phyloP scores from a whole-genome alignment of 805 yeast species.

The Metschnikowia chrysomelidarum region DNA sequence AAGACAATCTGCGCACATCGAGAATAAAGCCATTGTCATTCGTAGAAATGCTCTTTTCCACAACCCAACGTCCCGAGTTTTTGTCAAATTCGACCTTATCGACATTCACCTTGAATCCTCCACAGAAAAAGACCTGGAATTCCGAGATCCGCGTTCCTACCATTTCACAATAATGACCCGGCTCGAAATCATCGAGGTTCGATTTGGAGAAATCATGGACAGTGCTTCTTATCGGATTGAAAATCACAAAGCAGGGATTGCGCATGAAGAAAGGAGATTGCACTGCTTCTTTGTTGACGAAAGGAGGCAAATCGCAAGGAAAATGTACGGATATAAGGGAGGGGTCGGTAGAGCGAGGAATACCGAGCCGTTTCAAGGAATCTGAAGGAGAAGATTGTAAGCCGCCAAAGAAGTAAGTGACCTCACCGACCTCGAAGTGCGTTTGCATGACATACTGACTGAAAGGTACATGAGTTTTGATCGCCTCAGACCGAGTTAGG shows the following conservation, averaged over 20 bases:
- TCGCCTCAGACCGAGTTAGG: slow-evolving; percentile 7
- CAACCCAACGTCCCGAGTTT: slow-evolving; percentile 32
- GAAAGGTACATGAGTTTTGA: slow-evolving; percentile 1
- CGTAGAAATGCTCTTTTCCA: slow-evolving; percentile 43
- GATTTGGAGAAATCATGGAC: slow-evolving; percentile 27
- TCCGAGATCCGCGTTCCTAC: slow-evolving; percentile 49
- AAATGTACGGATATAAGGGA: slow-evolving; percentile 35
- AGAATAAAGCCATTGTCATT: slow-evolving; percentile 59
- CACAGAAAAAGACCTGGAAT: slow-evolving; percentile 60
- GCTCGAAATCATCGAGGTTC: slow-evolving; percentile 36
- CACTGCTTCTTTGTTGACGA: slow-evolving; percentile 33
- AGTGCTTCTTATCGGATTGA: slow-evolving; percentile 33
- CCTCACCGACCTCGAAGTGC: slow-evolving; percentile 30
- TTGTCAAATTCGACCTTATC: slow-evolving; percentile 24
- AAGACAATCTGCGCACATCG: slow-evolving; percentile 49
- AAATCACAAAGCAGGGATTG: slow-evolving; percentile 26
- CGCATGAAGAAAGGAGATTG: slow-evolving; percentile 45
- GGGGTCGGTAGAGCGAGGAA: slow-evolving; percentile 31
- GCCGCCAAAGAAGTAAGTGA: slow-evolving; percentile 40
- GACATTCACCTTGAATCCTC: slow-evolving; percentile 55
- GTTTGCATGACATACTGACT: slow-evolving; percentile 27
- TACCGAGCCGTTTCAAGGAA: slow-evolving; percentile 27
- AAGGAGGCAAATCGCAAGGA: slow-evolving; percentile 40
- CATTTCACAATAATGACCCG: slow-evolving; percentile 52
- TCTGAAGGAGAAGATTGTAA: slow-evolving; percentile 19